Base-by-base conservation (phyloP, 2,329 filamentous ascomycete genomes). In the Pseudogymnoascus sp. region DNA sequence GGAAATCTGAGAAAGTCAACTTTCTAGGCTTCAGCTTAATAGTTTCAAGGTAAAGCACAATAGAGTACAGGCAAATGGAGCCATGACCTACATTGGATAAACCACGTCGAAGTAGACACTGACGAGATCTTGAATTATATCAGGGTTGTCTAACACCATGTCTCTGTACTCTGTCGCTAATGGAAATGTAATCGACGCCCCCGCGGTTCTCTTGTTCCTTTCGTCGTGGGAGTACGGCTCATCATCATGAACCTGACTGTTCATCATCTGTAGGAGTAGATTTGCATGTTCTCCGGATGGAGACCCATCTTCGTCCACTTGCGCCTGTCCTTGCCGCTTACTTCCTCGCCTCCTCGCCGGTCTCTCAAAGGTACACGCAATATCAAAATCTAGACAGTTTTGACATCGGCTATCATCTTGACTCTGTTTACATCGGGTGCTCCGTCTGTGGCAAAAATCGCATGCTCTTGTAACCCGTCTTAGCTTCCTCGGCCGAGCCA, bases 31-130 rank as follows among this genome's bases (percentile, higher is more conserved):
- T 47, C 11, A 47, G 21, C 21, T 47, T 26, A 8, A 47, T 26
- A 67, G 62, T 47, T 35, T 14, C 59, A 53, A 56, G 42, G 16
- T 8, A 56, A 47, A 24, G n/a, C 42, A 53, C 47, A 35, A 35
- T 16, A 13, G n/a, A 10, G 44, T 16, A 13, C 10, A 13, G 44
- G 4, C 11, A 33, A 8, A 61, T 64, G 26, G 59, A 63, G 21
- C 37, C 14, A 26, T 37, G 35, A 66, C 72, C 62, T 68, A 79
- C 68, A 82, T 78, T 1, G 80, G 80, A 69, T 82, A 82, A n/a
- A 82, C 77, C 47, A 80, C 76, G 64, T 82, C 78, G 69, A 81
- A 79, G 72, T 81, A 82, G 14, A 82, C 73, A 14, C 79, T 75
- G 24, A 80, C 73, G n/a, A 81, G 71, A 68, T 76, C 73, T 61